phyloP scores from a whole-genome alignment of 192 early-diverging fungal species.

The Coemansia sp. region DNA sequence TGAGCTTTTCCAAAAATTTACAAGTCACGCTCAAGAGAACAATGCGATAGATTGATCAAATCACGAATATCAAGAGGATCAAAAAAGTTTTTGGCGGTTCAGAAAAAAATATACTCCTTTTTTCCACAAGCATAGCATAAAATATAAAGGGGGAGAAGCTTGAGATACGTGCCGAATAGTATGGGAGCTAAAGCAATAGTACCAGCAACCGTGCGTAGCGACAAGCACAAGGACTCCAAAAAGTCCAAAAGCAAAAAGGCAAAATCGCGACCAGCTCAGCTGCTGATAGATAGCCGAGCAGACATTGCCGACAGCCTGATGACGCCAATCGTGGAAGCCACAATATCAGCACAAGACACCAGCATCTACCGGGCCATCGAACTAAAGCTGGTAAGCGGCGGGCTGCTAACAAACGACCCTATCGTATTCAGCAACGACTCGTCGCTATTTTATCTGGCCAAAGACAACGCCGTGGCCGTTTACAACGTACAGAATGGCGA shows the following conservation, averaged over 20 bases:
- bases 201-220: background rate
- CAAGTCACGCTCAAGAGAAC: too few relatives aligned
- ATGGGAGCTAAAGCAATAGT: constrained; percentile 9
- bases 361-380: constrained; percentile 25
- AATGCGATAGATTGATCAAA: too few relatives aligned
- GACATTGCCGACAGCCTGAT: constrained; percentile 6
- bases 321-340: constrained; percentile 29
- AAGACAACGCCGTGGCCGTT: constrained; percentile 43
- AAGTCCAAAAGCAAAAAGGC: background rate
- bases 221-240: background rate
- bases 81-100: too few relatives aligned
- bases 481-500: constrained; percentile 49
- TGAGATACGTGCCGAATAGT: background rate
- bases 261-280: constrained; percentile 11
- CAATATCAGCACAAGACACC: constrained; percentile 23
- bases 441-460: constrained; percentile 42
- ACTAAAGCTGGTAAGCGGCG: constrained; percentile 43
- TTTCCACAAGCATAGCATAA: too few relatives aligned
- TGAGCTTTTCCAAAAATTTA: too few relatives aligned
- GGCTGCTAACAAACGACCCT: constrained; percentile 30
- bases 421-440: constrained; percentile 51
- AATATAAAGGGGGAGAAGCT: too few relatives aligned
- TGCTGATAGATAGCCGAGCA: constrained; percentile 9
- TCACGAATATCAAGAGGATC: too few relatives aligned
- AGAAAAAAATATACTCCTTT: too few relatives aligned